phyloP scores from a whole-genome alignment of 108 stramenopile genomes.

The Cyclostephanos invisitatus region DNA sequence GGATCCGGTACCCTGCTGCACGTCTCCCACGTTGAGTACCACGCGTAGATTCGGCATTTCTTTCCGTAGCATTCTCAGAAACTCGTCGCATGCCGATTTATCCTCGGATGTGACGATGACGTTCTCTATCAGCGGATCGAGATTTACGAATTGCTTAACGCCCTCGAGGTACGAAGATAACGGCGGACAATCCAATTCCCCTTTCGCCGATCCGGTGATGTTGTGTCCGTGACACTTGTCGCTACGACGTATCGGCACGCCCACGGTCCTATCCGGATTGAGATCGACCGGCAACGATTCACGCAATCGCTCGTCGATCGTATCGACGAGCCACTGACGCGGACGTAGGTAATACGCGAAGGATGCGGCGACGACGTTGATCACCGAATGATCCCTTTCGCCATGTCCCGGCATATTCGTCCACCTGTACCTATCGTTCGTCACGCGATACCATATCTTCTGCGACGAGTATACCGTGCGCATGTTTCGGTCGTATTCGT shows the following conservation, averaged over 20 bases:
- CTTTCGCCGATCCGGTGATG: conserved; percentile 27
- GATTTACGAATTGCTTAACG: conserved; percentile 18
- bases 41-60: conserved; percentile 25
- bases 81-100: conserved; percentile 40
- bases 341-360: conserved; percentile 44
- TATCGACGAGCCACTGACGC: conserved; percentile 19
- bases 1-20: conserved; percentile 46
- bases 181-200: conserved; percentile 38
- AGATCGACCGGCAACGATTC: conserved; percentile 27
- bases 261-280: conserved; percentile 38
- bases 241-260: conserved; percentile 40
- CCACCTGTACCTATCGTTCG: conserved; percentile 22
- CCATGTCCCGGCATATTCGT: conserved; percentile 17
- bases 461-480: conserved; percentile 28
- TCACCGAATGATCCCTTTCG: conserved; percentile 17
- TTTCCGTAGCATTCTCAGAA: conserved; percentile 21
- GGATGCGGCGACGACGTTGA: conserved; percentile 15
- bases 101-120: conserved; percentile 46
- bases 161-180: conserved; percentile 14
- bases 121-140: conserved; percentile 40
- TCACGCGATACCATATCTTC: conserved; percentile 26
- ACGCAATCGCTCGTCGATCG: conserved; percentile 30
- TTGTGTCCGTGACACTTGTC: conserved; percentile 47
- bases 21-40: conserved; percentile 35
- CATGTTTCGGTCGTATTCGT: conserved; percentile 36